Base-by-base conservation (phyloP, 1,139 yeast species). In the Spathaspora sp. region DNA sequence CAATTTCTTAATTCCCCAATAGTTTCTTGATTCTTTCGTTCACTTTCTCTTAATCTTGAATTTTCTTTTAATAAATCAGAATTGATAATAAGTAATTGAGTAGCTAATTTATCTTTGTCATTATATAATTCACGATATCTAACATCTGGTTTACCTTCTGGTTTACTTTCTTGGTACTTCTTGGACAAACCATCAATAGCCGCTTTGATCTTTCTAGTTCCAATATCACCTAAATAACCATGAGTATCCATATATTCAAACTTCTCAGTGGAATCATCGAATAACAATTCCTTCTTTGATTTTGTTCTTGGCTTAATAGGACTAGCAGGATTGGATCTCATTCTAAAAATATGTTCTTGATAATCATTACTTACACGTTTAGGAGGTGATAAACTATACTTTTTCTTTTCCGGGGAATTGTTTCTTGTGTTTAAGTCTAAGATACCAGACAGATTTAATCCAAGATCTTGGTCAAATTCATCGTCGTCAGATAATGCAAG, bases 281-380 rank as follows among this genome's bases (percentile, higher is more conserved):
- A 13, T 5, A 41, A 34, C 26, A 23, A 34, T 11, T n/a, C 18
- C 5, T 13, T 17, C 7, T n/a, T 33, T 10, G 16, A 18, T 33
- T 15, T 15, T 6, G 18, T 25, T 13, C 16, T 41, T 8, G 7
- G 17, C 11, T 31, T 45, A 20, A 41, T 33, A 27, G 58, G 60
- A 43, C 56, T n/a, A 48, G 48, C 16, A 1, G 52, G 44, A n/a
- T 33, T 39, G 25, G 50, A 43, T 18, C 64, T 46, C 40, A 52
- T 56, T 9, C 56, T 43, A 31, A 45, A 44, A 10, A 60, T 37
- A 36, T 57, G 57, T 24, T 56, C 61, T 47, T 49, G 57, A 44
- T 59, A 61, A 41, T 60, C 64, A 43, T 56, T 57, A 29, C 47
- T 47, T 27, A 55, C 34, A 41, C 52, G 54, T 46, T 56, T 59